Percentiles rank a stretch among this genome's conserved stretches.
These are phyloP conservation scores for Colletotrichum sp. DNA, from an alignment of 2,329 filamentous ascomycete species.

Conservation along the genomic window DNA sequence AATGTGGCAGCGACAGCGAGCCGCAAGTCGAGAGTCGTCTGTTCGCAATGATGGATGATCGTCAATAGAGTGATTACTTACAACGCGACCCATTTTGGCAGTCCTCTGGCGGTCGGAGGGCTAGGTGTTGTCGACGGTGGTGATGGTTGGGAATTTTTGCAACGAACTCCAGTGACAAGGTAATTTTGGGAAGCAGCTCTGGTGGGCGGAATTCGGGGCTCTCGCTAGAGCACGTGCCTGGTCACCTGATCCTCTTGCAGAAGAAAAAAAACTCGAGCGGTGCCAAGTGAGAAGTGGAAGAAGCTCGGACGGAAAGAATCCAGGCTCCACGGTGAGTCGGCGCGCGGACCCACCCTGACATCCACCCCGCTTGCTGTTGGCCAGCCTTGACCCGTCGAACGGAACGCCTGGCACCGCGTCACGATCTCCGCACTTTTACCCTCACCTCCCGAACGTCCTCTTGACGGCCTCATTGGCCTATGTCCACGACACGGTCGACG, in stretches of 20 bases:
- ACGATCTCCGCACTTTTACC: constrained; percentile 20
- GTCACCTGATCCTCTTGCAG: background rate
- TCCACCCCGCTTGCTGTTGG: background rate
- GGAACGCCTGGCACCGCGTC: constrained; percentile 8
- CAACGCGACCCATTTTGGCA: constrained; percentile 60
- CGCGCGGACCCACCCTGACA: background rate
- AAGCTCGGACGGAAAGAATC: constrained; percentile 6
- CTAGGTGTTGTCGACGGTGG: constrained; percentile 23
- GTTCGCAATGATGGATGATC: background rate
- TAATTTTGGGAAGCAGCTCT: constrained; percentile 1
- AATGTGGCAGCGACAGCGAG: background rate
- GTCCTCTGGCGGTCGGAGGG: constrained; percentile 23
- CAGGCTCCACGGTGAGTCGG: background rate
- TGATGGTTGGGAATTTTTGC: constrained; percentile 14
- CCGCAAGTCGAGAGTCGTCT: background rate
- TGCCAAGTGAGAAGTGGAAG: background rate
- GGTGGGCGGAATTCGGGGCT: constrained; percentile 1
- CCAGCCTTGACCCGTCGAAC: background rate
- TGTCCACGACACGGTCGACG: background rate
- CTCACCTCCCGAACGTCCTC: constrained; percentile 10
- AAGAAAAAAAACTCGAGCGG: background rate
- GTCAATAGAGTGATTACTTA: constrained; percentile 31
- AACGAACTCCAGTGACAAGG: background rate
- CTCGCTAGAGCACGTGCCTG: constrained; percentile 4
- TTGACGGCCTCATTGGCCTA: background rate